Evolutionary conservation across 345 rosid species (phyloP).

Genomic region (Lumnitzera littorea): DNA sequence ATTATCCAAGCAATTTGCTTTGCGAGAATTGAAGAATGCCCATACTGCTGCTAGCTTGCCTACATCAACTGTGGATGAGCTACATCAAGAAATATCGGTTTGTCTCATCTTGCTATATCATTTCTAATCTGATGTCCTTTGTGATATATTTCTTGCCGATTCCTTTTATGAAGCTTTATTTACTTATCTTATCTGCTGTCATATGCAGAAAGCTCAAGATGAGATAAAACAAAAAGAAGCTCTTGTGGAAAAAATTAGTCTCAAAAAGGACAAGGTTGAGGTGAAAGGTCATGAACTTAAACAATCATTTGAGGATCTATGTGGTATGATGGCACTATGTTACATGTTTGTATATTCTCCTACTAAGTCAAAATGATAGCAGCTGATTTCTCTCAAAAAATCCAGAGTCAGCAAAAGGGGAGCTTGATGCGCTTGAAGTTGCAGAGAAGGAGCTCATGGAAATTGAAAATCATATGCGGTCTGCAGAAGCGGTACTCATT

Average conservation of each 20-base stretch:
- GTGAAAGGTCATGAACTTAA: constrained; percentile 47
- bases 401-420: constrained; percentile 69
- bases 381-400: not conserved
- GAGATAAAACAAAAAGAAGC: constrained; percentile 47
- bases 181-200: not conserved
- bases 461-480: constrained; percentile 52
- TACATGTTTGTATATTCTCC: not conserved
- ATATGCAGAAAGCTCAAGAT: constrained; percentile 37
- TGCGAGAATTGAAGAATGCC: constrained; percentile 56
- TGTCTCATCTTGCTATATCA: constrained; percentile 17
- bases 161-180: not conserved
- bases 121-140: not conserved
- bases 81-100: constrained; percentile 72
- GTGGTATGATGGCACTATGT: constrained; percentile 38
- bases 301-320: constrained; percentile 46
- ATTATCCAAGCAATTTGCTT: constrained; percentile 41
- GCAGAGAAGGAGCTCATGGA: constrained; percentile 71
- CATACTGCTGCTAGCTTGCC: constrained; percentile 33
- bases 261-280: constrained; percentile 46
- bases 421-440: constrained; percentile 58
- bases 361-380: not conserved
- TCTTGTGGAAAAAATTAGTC: constrained; percentile 34
- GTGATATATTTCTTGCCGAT: too few relatives aligned
- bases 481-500: constrained; percentile 45
- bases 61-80: constrained; percentile 65